A percentile compares a stretch with the other conserved stretches of the same genome.
Evolutionary conservation across 306 rosid species (phyloP).

Genomic region (Glycyrrhiza uralensis): DNA sequence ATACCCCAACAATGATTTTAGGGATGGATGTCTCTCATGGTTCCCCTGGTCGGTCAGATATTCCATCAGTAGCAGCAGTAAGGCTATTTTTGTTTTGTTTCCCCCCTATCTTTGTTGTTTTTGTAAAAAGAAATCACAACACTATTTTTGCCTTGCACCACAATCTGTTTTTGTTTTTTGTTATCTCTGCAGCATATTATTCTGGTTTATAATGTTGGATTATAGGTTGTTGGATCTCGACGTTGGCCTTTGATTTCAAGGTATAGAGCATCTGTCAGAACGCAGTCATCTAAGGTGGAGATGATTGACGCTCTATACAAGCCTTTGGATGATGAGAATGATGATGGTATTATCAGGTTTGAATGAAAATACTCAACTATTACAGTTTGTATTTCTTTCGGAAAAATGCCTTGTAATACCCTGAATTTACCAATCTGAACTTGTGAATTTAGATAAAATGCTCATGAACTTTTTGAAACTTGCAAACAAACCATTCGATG

Average conservation of each 20-base stretch:
- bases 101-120: not conserved
- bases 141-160: constrained; percentile 10
- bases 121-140: not conserved
- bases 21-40: constrained; percentile 96
- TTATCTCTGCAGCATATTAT: constrained; percentile 2
- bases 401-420: not conserved
- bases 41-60: constrained; percentile 62
- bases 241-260: constrained; percentile 85
- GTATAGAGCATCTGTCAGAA: constrained; percentile 82
- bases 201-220: constrained; percentile 29
- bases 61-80: constrained; percentile 92
- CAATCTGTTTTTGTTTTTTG: constrained; percentile 12
- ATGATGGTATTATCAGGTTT: constrained; percentile 90
- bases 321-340: constrained; percentile 65
- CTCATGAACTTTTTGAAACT: not conserved
- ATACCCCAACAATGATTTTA: constrained; percentile 82
- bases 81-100: constrained; percentile 9
- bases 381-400: not conserved
- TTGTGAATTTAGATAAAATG: not conserved
- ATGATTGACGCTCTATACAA: constrained; percentile 86
- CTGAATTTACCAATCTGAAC: not conserved
- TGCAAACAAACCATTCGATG: not conserved
- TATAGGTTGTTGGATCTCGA: constrained; percentile 89
- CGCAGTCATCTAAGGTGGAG: constrained; percentile 79
- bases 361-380: constrained; percentile 2